Conservation (phyloP, 768 basidiomycete genomes). For the Sutorius australiensis region DNA sequence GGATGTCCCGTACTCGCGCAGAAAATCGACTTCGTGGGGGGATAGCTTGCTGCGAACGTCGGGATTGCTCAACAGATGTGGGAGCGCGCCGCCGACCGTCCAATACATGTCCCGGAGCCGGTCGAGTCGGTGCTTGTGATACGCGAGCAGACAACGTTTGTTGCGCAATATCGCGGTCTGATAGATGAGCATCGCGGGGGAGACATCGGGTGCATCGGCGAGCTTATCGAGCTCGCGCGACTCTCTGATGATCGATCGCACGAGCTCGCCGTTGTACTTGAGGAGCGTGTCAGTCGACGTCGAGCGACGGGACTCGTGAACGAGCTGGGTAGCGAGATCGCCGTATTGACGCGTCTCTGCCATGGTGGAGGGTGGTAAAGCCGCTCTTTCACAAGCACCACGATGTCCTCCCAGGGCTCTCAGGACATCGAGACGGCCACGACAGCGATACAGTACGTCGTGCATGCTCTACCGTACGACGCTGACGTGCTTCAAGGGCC, state of each 20-base stretch:
- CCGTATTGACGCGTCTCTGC: constrained; percentile 64
- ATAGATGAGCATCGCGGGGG: constrained; percentile 69
- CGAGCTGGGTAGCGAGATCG: constrained; percentile 84
- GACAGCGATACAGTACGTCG: constrained; percentile 34
- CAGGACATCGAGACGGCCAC: constrained; percentile 48
- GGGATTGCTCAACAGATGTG: constrained; percentile 68
- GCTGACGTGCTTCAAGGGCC: constrained; percentile 34
- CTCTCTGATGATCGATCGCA: constrained; percentile 84
- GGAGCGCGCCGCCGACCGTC: constrained; percentile 81
- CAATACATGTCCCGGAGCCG: constrained; percentile 87
- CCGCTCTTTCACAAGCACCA: constrained; percentile 12
- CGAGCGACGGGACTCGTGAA: constrained; percentile 83
- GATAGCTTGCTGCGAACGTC: constrained; percentile 71
- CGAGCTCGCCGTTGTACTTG: constrained; percentile 89
- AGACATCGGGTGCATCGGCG: constrained; percentile 45
- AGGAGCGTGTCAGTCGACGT: constrained; percentile 77
- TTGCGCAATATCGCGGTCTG: constrained; percentile 89
- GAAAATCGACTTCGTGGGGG: constrained; percentile 80
- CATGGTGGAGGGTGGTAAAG: constrained; percentile 25
- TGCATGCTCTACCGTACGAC: not conserved
- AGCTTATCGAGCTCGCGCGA: constrained; percentile 80
- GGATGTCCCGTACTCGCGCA: constrained; percentile 74
- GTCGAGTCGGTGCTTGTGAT: constrained; percentile 83
- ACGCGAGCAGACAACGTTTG: constrained; percentile 93
- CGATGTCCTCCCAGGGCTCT: constrained; percentile 35